A percentile compares a stretch with the other conserved stretches of the same genome.
Conservation (phyloP, 2,329 filamentous ascomycete species). For the Neonectria neomacrospora region DNA sequence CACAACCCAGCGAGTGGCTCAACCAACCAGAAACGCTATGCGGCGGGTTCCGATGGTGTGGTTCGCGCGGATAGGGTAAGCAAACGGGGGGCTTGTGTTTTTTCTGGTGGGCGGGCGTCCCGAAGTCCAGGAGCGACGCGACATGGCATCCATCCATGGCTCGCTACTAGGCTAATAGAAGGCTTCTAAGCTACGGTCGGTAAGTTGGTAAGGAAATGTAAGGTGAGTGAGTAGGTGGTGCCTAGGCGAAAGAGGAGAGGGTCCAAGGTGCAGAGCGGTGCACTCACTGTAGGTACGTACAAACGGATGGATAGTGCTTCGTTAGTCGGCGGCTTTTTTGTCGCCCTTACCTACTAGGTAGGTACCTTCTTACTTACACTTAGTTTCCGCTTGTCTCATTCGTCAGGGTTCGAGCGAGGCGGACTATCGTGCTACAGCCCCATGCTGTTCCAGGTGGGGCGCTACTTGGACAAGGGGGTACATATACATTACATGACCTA, state of each 20-base stretch:
- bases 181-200: background rate
- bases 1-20: conserved; percentile 14
- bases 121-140: background rate
- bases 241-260: background rate
- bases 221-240: background rate
- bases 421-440: conserved; percentile 19
- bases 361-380: conserved; percentile 1
- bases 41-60: conserved; percentile 19
- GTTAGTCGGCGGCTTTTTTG: background rate
- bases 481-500: background rate
- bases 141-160: background rate
- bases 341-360: conserved; percentile 5
- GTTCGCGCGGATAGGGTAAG: conserved; percentile 15
- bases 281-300: background rate
- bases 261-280: background rate
- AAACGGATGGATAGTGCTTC: background rate
- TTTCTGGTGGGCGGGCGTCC: background rate
- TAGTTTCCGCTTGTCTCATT: conserved; percentile 1
- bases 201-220: background rate
- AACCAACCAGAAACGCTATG: background rate
- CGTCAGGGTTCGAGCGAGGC: conserved; percentile 6
- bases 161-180: background rate
- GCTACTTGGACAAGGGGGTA: conserved; percentile 10
- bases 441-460: conserved; percentile 13
- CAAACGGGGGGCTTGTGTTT: background rate